Base-by-base conservation (phyloP, 495 filamentous ascomycete species). In the Aspergillus haitiensis region DNA sequence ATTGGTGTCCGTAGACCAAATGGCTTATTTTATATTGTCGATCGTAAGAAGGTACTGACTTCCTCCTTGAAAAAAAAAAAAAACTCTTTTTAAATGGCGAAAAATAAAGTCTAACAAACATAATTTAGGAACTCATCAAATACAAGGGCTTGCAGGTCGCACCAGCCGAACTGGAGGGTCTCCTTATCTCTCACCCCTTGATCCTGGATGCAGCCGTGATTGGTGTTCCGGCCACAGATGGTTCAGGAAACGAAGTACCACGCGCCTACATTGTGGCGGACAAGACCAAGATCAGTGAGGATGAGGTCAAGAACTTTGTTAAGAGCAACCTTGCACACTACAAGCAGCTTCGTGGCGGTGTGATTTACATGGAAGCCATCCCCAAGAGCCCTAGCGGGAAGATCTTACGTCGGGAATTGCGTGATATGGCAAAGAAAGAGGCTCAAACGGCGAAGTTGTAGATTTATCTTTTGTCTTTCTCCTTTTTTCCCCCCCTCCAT, bases 111-210 rank as follows among this genome's bases (percentile, higher is more conserved):
- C 9, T 36, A 36, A n/a, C 31, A 34, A 46, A 50, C 36, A 45
- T 16, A 6, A 46, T 15, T 11, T 16, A 91, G 77, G 88, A 91
- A 67, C 70, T 91, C 55, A 91, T 91, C 69, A 91, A 91, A 72
- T 89, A 89, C 67, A 75, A 78, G 50, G 88, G 88, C 21, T 87
- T 89, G 71, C 88, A 90, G 64, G 87, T 91, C 13, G 78, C 88
- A 3, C 88, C 88, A 0, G 87, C 90, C 5, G 89, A 93, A 64
- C 80, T 92, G 2, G 90, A 92, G 63, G 84, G 80, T 9, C 60
- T 86, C 6, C 74, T 93, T 2, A 59, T 85, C 4, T 73, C 76
- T 3, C 88, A 92, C 70, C 71, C 75, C 7, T 75, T 83, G 15
- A 76, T 94, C 31, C 76, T 81, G 5, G 90, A 94, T 64, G 86